Conservation (phyloP, 2,329 filamentous ascomycete genomes). For the Dryadomyces sulphureus region DNA sequence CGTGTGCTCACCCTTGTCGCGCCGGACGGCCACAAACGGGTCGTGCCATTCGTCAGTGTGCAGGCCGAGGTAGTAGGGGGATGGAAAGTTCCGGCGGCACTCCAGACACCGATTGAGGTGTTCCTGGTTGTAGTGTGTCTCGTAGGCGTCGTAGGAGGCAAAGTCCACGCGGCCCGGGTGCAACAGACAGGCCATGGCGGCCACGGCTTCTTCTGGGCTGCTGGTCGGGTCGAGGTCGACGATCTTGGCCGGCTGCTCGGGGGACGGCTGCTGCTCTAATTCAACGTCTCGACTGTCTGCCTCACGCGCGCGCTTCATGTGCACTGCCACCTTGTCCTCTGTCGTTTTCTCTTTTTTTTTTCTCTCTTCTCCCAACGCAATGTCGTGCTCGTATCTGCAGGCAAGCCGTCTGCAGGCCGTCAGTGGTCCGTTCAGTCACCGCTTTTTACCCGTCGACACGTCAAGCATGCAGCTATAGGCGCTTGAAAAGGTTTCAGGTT, state of each 20-base stretch:
- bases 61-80: conserved; percentile 60
- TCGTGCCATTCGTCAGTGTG: conserved; percentile 92
- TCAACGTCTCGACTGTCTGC: too few relatives aligned
- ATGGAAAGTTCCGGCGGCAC: conserved; percentile 80
- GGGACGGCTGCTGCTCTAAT: too few relatives aligned
- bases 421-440: too few relatives aligned
- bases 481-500: too few relatives aligned
- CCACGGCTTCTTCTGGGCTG: conserved; percentile 13
- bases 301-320: conserved; percentile 50
- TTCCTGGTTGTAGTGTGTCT: conserved; percentile 66
- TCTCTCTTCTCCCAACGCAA: too few relatives aligned
- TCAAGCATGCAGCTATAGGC: too few relatives aligned
- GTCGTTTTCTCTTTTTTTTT: too few relatives aligned
- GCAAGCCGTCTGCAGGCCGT: too few relatives aligned
- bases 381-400: too few relatives aligned
- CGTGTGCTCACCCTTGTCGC: conserved; percentile 74
- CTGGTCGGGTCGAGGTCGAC: conserved; percentile 39
- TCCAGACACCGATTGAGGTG: conserved; percentile 77
- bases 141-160: conserved; percentile 63
- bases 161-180: conserved; percentile 61
- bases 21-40: conserved; percentile 54
- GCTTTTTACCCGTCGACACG: too few relatives aligned
- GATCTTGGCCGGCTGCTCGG: conserved; percentile 36
- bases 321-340: too few relatives aligned
- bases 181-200: conserved; percentile 63